Percentiles rank a stretch among this genome's conserved stretches.
These are phyloP conservation scores for Quercus parvula DNA, from an alignment of 306 rosid genomes.

Conservation along the genomic window DNA sequence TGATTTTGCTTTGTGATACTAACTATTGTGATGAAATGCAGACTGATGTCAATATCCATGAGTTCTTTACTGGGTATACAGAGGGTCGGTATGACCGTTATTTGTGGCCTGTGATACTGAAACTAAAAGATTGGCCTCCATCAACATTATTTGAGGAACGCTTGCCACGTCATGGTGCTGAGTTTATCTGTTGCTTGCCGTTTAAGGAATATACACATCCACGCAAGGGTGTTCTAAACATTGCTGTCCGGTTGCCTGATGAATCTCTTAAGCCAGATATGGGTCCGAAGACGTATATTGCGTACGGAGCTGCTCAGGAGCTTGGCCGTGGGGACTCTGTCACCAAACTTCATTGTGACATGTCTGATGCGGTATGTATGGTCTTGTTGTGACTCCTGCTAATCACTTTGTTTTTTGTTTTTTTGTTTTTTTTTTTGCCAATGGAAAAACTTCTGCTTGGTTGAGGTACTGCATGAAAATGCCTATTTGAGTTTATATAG, in stretches of 20 bases:
- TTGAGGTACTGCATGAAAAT: neutral
- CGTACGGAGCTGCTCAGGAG: conserved; percentile 76
- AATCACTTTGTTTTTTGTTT: neutral
- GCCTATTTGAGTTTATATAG: neutral
- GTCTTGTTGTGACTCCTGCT: neutral
- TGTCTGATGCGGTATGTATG: conserved; percentile 81
- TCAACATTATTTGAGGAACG: conserved; percentile 67
- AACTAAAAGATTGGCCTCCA: conserved; percentile 90
- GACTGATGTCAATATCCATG: conserved; percentile 75
- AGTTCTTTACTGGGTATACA: conserved; percentile 77
- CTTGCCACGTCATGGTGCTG: conserved; percentile 80
- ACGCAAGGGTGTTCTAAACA: conserved; percentile 46
- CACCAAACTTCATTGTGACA: conserved; percentile 89
- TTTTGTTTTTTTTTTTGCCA: neutral
- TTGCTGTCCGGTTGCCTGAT: conserved; percentile 39
- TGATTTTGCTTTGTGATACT: conserved; percentile 8
- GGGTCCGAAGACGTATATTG: conserved; percentile 93
- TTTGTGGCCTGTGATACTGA: conserved; percentile 72
- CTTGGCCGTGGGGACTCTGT: conserved; percentile 96
- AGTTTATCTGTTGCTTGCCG: conserved; percentile 68
- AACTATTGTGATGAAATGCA: conserved; percentile 30
- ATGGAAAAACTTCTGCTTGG: neutral
- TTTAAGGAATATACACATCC: conserved; percentile 78
- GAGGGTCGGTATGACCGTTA: conserved; percentile 32
- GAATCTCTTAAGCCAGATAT: conserved; percentile 57